phyloP scores from a whole-genome alignment of 257 asterid species.

The Hygrophila difformis region DNA sequence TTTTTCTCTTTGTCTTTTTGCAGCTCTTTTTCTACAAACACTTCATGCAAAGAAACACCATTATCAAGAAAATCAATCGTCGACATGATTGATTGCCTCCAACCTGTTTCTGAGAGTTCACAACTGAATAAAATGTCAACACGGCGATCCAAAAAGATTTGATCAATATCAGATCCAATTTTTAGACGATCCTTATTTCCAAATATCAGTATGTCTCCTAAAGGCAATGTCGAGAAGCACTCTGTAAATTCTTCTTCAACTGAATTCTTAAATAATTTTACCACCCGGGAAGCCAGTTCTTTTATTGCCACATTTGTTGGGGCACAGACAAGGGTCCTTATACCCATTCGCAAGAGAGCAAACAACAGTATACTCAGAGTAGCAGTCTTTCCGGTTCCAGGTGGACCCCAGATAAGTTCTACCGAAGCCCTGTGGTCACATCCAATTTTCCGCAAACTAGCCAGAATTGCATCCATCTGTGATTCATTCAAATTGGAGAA shows the following conservation, averaged over 20 bases:
- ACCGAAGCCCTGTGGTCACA: slow-evolving; percentile 22
- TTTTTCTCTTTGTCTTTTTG: slow-evolving; percentile 14
- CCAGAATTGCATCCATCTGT: slow-evolving; percentile 30
- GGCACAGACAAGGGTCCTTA: slow-evolving; percentile 46
- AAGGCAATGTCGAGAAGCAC: slow-evolving; percentile 9
- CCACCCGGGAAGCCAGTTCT: slow-evolving; percentile 42
- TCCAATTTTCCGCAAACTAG: slow-evolving; percentile 16
- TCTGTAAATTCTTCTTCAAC: slow-evolving; percentile 4
- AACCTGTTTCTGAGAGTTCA: slow-evolving; percentile 25
- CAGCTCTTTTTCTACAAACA: slow-evolving; percentile 26
- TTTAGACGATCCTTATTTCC: slow-evolving; percentile 34
- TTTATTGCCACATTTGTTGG: slow-evolving; percentile 57
- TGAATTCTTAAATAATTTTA: slow-evolving; percentile 18
- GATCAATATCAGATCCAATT: slow-evolving; percentile 24
- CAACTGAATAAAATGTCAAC: slow-evolving; percentile 24
- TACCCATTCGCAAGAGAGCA: slow-evolving; percentile 29
- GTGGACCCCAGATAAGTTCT: slow-evolving; percentile 56
- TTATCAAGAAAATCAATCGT: slow-evolving; percentile 31
- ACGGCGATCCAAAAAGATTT: slow-evolving; percentile 34
- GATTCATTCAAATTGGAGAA: slow-evolving; percentile 32
- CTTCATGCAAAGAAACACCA: slow-evolving; percentile 25
- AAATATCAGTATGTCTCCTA: slow-evolving; percentile 36
- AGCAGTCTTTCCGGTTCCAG: slow-evolving; percentile 58
- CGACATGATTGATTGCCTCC: slow-evolving; percentile 25
- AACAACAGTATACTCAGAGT: slow-evolving; percentile 33